Percentiles rank a stretch among this genome's conserved stretches.
phyloP scores from a whole-genome alignment of 306 rosid genomes.

The Trifolium pratense region DNA sequence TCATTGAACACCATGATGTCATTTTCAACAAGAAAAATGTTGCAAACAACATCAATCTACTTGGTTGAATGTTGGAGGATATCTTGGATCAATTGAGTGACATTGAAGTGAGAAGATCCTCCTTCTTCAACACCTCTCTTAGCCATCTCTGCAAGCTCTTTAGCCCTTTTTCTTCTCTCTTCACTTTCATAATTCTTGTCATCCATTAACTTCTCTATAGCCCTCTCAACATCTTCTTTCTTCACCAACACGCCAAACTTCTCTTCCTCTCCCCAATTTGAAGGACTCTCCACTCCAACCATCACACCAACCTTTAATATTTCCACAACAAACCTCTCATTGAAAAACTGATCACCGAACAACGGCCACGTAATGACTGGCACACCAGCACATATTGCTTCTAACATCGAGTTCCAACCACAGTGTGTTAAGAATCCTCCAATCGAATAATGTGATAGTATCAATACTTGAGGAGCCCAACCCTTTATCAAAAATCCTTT shows the following conservation, averaged over 20 bases:
- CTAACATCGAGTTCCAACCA: conserved; percentile 74
- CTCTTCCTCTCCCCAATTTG: conserved; percentile 52
- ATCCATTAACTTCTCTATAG: conserved; percentile 50
- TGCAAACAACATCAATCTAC: background rate
- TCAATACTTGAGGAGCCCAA: conserved; percentile 70
- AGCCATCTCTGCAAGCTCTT: conserved; percentile 49
- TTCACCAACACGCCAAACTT: conserved; percentile 51
- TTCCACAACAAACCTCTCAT: conserved; percentile 56
- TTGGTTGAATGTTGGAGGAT: conserved; percentile 39
- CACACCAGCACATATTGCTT: conserved; percentile 59
- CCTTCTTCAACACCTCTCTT: conserved; percentile 56
- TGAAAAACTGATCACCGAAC: conserved; percentile 64
- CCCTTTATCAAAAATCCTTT: conserved; percentile 53
- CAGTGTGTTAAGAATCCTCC: conserved; percentile 74
- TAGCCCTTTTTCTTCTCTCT: conserved; percentile 51
- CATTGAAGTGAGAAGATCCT: conserved; percentile 61
- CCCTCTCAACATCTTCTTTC: conserved; percentile 47
- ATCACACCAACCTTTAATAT: conserved; percentile 43
- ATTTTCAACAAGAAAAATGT: background rate
- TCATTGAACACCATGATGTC: too few relatives aligned
- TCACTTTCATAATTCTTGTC: conserved; percentile 39
- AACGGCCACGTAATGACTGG: conserved; percentile 70
- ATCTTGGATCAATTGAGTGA: conserved; percentile 53
- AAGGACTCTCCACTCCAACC: conserved; percentile 52
- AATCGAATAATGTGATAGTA: conserved; percentile 55